Base-by-base conservation (phyloP, 352 stramenopile genomes). In the Phytophthora agathidicida region DNA sequence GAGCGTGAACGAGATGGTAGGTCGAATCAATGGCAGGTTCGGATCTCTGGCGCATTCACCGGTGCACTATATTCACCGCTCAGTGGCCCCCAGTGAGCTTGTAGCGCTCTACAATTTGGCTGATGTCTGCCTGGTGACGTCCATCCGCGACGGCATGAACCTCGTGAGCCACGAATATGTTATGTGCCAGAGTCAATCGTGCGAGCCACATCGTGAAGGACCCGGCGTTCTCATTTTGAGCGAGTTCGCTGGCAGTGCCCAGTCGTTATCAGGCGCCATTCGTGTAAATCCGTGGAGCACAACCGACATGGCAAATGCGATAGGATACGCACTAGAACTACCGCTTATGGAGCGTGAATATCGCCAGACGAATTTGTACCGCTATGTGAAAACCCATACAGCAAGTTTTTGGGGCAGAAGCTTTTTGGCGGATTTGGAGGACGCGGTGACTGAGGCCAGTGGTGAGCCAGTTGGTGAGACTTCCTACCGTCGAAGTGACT, bases 121-220 rank as follows among this genome's bases (percentile, higher is more conserved):
- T 8, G 84, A 97, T 44, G 87, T 93, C 5, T 96, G 87, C 20
- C 58, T 97, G n/a, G 87, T 97, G 43, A 97, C 89, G 0, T 95
- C 85, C n/a, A 73, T 96, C 13, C 75, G 87, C 27, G 89, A 97
- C 44, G 89, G 89, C 11, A 96, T 97, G 87, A 97, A 97, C 52
- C 80, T 97, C 6, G 89, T 97, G 19, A 92, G 80, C 50, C 80
- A 97, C 59, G 89, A 97, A 61, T 97, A 93, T 54, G 86, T 97
- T 23, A 90, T 91, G 51, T 93, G 86, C 42, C 87, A 97, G 60
- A 88, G 60, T 47, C 61, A 77, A 16, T 69, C 71, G n/a, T 87
- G 77, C 38, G 71, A 82, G n/a, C 72, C 63, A 6, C 75, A 72
- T 43, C 75, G 80, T 1, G 76, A 84, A 69, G 83, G 80, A 11